Conservation (phyloP, 495 filamentous ascomycete species). For the Hypoxylon rickii region DNA sequence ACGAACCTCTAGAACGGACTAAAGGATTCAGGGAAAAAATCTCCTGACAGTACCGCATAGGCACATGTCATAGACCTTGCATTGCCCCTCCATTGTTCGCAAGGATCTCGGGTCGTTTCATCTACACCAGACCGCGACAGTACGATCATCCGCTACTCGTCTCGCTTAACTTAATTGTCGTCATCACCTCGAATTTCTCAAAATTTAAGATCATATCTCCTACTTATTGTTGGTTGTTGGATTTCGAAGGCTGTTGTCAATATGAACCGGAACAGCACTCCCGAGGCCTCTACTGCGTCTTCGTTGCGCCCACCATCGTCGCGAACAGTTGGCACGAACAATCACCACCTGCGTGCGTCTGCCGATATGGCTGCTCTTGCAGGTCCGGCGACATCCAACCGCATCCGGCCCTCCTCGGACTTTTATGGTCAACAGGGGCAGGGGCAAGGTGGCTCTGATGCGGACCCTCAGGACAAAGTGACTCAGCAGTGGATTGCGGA, state of each 20-base stretch:
- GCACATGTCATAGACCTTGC: slow-evolving; percentile 32
- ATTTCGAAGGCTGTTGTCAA: slow-evolving; percentile 34
- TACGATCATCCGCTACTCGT: not conserved
- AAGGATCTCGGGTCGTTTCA: slow-evolving; percentile 43
- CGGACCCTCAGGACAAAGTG: slow-evolving; percentile 85
- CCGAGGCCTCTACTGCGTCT: slow-evolving; percentile 80
- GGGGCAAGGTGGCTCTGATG: slow-evolving; percentile 62
- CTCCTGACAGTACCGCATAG: slow-evolving; percentile 32
- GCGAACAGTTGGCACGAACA: slow-evolving; percentile 72
- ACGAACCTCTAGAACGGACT: too few species aligned
- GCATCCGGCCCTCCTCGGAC: slow-evolving; percentile 93
- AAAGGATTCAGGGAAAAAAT: too few species aligned
- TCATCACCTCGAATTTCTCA: slow-evolving; percentile 13
- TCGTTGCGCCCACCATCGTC: slow-evolving; percentile 88
- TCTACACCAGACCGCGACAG: slow-evolving; percentile 34
- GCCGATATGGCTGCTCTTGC: slow-evolving; percentile 94
- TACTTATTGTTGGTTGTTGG: slow-evolving; percentile 15
- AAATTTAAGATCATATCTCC: too few species aligned
- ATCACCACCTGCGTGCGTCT: slow-evolving; percentile 87
- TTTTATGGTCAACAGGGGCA: slow-evolving; percentile 82
- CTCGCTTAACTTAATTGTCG: not conserved
- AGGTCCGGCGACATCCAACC: slow-evolving; percentile 71
- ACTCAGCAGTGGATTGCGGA: slow-evolving; percentile 98
- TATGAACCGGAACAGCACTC: slow-evolving; percentile 97
- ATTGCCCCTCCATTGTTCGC: slow-evolving; percentile 34